These are phyloP conservation scores for Kazachstania africana DNA, from an alignment of 805 yeast genomes.

Conservation along the genomic window DNA sequence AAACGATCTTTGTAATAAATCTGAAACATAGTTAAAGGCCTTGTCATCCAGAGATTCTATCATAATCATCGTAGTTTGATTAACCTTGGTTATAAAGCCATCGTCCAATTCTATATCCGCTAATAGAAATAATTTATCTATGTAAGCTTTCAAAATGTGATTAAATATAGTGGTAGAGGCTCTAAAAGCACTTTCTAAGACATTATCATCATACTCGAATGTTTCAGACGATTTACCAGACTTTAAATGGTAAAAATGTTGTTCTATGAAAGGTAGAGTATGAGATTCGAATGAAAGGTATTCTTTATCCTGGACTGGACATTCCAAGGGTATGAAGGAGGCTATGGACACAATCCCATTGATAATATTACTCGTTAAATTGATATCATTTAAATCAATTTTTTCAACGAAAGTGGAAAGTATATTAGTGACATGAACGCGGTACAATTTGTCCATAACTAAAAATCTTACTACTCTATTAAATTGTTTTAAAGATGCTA, in stretches of 20 bases:
- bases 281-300: slow-evolving; percentile 30
- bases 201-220: slow-evolving; percentile 33
- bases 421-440: slow-evolving; percentile 71
- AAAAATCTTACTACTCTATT: slow-evolving; percentile 56
- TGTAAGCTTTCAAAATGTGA: slow-evolving; percentile 42
- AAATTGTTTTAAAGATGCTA: slow-evolving; percentile 58
- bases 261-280: slow-evolving; percentile 46
- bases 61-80: slow-evolving; percentile 36
- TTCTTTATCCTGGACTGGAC: slow-evolving; percentile 34
- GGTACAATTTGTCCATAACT: slow-evolving; percentile 46
- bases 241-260: slow-evolving; percentile 46
- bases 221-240: slow-evolving; percentile 35
- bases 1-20: slow-evolving; percentile 29
- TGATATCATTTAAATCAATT: slow-evolving; percentile 79
- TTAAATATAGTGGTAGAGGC: slow-evolving; percentile 67
- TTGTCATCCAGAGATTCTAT: slow-evolving; percentile 52
- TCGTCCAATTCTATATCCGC: slow-evolving; percentile 43
- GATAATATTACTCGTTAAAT: slow-evolving; percentile 62
- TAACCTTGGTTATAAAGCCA: slow-evolving; percentile 29
- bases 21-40: slow-evolving; percentile 35
- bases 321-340: slow-evolving; percentile 60
- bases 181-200: slow-evolving; percentile 44
- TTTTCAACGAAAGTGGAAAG: slow-evolving; percentile 63
- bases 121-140: slow-evolving; percentile 50
- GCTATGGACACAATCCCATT: slow-evolving; percentile 62